Evolutionary conservation across 306 rosid genomes (phyloP).

Genomic region (Fragaria iinumae): DNA sequence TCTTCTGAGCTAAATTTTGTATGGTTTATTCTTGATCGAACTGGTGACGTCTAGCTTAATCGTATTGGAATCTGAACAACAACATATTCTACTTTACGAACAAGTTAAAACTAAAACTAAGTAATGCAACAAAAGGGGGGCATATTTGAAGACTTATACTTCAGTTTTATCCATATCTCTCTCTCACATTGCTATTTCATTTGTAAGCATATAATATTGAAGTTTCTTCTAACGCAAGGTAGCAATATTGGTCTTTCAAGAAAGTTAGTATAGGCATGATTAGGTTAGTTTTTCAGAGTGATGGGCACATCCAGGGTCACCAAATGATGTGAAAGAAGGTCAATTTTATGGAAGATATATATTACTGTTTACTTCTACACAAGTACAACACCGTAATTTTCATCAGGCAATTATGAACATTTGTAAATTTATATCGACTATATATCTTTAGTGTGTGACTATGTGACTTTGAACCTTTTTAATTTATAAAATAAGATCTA

Average conservation of each 20-base stretch:
- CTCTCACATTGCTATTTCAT: not conserved
- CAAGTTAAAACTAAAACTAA: not conserved
- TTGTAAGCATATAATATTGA: not conserved
- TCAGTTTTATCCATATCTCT: not conserved
- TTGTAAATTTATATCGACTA: not conserved
- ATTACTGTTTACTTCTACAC: too few relatives aligned
- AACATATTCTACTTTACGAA: not conserved
- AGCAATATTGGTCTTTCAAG: not conserved
- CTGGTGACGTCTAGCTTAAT: not conserved
- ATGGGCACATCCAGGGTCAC: too few relatives aligned
- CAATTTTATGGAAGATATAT: too few relatives aligned
- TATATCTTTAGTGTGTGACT: not conserved
- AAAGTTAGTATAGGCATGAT: not conserved
- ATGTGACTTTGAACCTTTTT: not conserved
- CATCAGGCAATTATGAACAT: not conserved
- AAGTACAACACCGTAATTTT: too few relatives aligned
- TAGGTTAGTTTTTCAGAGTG: too few relatives aligned
- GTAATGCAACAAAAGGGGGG: not conserved
- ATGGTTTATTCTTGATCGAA: not conserved
- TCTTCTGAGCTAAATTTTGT: not conserved
- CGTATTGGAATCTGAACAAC: not conserved
- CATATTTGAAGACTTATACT: not conserved
- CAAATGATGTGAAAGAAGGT: too few relatives aligned
- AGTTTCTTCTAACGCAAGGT: not conserved
- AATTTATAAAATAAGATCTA: slow-evolving; percentile 24